Conservation (phyloP, 257 asterid genomes). For the Ophiorrhiza pumila region DNA sequence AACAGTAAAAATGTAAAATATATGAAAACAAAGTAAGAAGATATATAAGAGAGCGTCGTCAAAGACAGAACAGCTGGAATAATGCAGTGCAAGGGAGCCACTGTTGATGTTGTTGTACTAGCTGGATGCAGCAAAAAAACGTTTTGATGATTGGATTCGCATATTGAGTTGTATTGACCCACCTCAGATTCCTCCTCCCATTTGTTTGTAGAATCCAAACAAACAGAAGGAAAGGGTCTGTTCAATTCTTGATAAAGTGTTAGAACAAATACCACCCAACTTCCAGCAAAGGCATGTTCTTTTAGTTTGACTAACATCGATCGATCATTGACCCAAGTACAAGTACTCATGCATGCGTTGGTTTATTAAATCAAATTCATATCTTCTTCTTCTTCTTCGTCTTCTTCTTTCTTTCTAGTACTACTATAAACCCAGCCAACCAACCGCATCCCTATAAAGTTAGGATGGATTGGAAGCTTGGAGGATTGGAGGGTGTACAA, state of each 20-base stretch:
- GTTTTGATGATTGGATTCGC: constrained; percentile 37
- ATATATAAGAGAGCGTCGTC: background rate
- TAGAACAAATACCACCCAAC: constrained; percentile 20
- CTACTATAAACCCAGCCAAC: too few species aligned
- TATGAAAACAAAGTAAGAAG: background rate
- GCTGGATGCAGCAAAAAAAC: constrained; percentile 25
- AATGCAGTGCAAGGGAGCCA: too few species aligned
- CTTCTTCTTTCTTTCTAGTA: too few species aligned
- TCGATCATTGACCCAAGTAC: too few species aligned
- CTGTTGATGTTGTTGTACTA: constrained; percentile 23
- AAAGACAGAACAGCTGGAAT: constrained; percentile 16
- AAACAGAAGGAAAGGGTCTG: constrained; percentile 2
- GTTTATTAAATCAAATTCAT: too few species aligned
- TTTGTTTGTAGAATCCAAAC: constrained; percentile 10
- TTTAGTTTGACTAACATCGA: constrained; percentile 11
- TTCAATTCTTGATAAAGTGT: constrained; percentile 15
- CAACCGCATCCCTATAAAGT: background rate
- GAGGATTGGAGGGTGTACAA: too few species aligned
- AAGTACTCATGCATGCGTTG: too few species aligned
- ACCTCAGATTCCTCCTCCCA: background rate
- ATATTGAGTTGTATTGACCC: constrained; percentile 15
- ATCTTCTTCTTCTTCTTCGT: too few species aligned
- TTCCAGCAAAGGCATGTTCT: constrained; percentile 23
- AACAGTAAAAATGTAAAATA: too few species aligned
- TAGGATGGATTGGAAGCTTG: background rate